Evolutionary conservation across 2,329 filamentous ascomycete genomes (phyloP).

Genomic region (Aspergillus sp.): DNA sequence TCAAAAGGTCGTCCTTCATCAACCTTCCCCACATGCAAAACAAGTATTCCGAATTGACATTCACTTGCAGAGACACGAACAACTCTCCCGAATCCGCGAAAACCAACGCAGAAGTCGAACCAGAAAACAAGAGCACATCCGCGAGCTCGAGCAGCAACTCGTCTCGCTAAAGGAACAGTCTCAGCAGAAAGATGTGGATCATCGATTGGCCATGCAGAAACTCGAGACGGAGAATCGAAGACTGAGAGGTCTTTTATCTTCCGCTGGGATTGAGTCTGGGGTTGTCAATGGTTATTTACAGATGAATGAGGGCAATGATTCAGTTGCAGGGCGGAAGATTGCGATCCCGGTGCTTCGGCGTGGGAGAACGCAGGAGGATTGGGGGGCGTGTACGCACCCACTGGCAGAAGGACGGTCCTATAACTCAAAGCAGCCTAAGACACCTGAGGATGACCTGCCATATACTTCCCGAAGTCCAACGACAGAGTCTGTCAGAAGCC

Average conservation of each 20-base stretch:
- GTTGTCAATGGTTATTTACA: constrained; percentile 22
- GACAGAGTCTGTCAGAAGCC: no score
- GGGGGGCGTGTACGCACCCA: no score
- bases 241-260: constrained; percentile 18
- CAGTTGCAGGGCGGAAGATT: constrained; percentile 19
- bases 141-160: constrained; percentile 29
- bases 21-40: no score
- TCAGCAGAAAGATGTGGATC: constrained; percentile 24
- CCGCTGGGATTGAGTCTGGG: constrained; percentile 16
- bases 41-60: no score
- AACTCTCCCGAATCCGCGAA: constrained; percentile 34
- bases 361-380: neutral
- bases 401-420: no score
- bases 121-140: constrained; percentile 27
- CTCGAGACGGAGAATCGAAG: constrained; percentile 27
- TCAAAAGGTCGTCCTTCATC: no score
- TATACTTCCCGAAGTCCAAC: no score
- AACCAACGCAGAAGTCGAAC: constrained; percentile 34
- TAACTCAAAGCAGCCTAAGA: no score
- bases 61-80: constrained; percentile 16
- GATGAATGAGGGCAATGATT: constrained; percentile 8
- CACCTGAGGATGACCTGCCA: no score
- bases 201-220: constrained; percentile 26
- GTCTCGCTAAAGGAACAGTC: constrained; percentile 19
- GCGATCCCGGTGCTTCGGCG: constrained; percentile 27